phyloP scores from a whole-genome alignment of 2,329 filamentous ascomycete genomes.

The Elsinoe fawcettii region DNA sequence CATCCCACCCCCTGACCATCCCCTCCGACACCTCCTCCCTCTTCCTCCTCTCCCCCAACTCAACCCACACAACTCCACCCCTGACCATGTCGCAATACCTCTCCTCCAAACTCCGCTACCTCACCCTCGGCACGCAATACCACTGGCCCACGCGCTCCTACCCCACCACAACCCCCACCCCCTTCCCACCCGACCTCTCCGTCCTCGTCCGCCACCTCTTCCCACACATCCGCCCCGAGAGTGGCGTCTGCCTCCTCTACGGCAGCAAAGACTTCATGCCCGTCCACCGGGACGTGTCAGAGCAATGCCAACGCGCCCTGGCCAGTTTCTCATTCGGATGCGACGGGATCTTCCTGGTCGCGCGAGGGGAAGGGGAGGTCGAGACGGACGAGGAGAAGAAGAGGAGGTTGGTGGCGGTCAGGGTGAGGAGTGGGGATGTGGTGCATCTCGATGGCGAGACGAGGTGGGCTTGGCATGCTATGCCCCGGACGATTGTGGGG shows the following conservation, averaged over 20 bases:
- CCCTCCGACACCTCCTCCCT: slow-evolving; percentile 18
- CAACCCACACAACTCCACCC: slow-evolving; percentile 18
- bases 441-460: slow-evolving; percentile 18
- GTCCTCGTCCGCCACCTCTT: slow-evolving; percentile 16
- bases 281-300: slow-evolving; percentile 20
- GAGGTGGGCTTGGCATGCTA: slow-evolving; percentile 21
- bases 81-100: slow-evolving; percentile 18
- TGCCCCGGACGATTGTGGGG: slow-evolving; percentile 18
- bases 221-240: slow-evolving; percentile 18
- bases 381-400: slow-evolving; percentile 22
- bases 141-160: slow-evolving; percentile 20
- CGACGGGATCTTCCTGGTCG: slow-evolving; percentile 20
- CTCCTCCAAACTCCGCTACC: slow-evolving; percentile 19
- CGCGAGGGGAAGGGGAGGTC: slow-evolving; percentile 13
- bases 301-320: slow-evolving; percentile 15
- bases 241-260: slow-evolving; percentile 19
- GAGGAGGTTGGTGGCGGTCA: slow-evolving; percentile 18
- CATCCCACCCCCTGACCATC: slow-evolving; percentile 17
- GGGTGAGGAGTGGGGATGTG: slow-evolving; percentile 18
- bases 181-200: slow-evolving; percentile 17
- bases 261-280: slow-evolving; percentile 20
- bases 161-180: slow-evolving; percentile 12
- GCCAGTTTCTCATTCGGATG: slow-evolving; percentile 19
- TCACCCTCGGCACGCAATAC: slow-evolving; percentile 20
- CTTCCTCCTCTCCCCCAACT: slow-evolving; percentile 30